A percentile compares a stretch with the other conserved stretches of the same genome.
These are phyloP conservation scores for Coemansia sp. DNA, from an alignment of 192 early-diverging fungal species.

Conservation along the genomic window DNA sequence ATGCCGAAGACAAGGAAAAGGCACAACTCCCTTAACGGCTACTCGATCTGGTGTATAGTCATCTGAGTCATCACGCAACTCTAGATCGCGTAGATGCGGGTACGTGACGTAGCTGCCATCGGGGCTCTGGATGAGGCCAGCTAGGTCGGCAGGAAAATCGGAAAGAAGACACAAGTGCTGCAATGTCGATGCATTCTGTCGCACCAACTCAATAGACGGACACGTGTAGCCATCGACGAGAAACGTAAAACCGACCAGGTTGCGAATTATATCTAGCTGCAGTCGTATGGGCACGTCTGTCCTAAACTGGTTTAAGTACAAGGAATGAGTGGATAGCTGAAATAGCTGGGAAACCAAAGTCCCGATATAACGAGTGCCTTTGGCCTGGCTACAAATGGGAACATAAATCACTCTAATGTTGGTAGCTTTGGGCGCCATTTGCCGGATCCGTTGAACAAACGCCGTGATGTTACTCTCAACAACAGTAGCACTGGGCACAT, in stretches of 20 bases:
- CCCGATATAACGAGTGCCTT: not conserved
- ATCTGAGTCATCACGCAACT: not conserved
- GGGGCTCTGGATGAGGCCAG: conserved; percentile 1
- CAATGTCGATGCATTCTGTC: not conserved
- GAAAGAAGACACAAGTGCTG: not conserved
- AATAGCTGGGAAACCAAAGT: not conserved
- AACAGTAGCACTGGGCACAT: not conserved
- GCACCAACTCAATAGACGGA: not conserved
- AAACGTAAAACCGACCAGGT: not conserved
- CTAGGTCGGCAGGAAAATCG: not conserved
- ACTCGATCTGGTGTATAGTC: not conserved
- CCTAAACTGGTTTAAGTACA: not conserved
- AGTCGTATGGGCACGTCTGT: no score
- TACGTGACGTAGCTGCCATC: conserved; percentile 1
- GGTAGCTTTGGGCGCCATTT: not conserved
- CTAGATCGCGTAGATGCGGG: not conserved
- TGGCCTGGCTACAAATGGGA: not conserved
- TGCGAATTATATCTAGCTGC: no score
- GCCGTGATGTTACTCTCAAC: not conserved
- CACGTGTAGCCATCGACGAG: not conserved
- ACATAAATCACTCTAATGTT: not conserved
- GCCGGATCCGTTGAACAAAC: not conserved
- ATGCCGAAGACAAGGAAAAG: not conserved
- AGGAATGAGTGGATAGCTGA: not conserved
- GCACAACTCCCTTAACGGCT: not conserved